phyloP scores from a whole-genome alignment of 1,284 basidiomycete genomes.

The Trichosporon inkin region DNA sequence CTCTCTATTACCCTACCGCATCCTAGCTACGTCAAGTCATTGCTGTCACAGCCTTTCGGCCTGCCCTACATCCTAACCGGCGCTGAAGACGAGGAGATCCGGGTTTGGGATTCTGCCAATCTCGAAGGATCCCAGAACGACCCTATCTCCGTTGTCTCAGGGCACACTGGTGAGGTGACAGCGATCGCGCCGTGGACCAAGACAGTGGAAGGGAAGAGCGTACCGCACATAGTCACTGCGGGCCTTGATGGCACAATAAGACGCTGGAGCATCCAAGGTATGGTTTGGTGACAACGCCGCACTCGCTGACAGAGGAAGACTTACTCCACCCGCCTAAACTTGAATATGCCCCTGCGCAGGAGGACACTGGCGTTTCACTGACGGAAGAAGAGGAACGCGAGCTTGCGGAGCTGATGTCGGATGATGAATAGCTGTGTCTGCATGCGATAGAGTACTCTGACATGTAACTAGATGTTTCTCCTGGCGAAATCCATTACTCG shows the following conservation, averaged over 20 bases:
- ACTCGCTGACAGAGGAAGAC: conserved; percentile 26
- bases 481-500: conserved; percentile 11
- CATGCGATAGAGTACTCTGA: not conserved
- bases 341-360: conserved; percentile 26
- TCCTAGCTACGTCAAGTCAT: conserved; percentile 63
- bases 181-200: conserved; percentile 67
- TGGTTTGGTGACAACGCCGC: conserved; percentile 54
- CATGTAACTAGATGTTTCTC: not conserved
- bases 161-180: conserved; percentile 81
- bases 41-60: conserved; percentile 65
- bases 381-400: conserved; percentile 55
- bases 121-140: conserved; percentile 15
- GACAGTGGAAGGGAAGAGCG: conserved; percentile 51
- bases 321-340: conserved; percentile 37
- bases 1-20: conserved; percentile 55
- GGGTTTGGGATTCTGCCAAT: conserved; percentile 57
- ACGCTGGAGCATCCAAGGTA: conserved; percentile 71
- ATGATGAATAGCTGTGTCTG: conserved; percentile 41
- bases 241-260: conserved; percentile 80
- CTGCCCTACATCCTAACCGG: conserved; percentile 61
- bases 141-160: conserved; percentile 63
- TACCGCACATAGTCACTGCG: conserved; percentile 63
- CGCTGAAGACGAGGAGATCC: conserved; percentile 68
- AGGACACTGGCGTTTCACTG: conserved; percentile 27
- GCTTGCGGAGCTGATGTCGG: conserved; percentile 70